phyloP scores from a whole-genome alignment of 129 eudicot species.

The Calendula officinalis region DNA sequence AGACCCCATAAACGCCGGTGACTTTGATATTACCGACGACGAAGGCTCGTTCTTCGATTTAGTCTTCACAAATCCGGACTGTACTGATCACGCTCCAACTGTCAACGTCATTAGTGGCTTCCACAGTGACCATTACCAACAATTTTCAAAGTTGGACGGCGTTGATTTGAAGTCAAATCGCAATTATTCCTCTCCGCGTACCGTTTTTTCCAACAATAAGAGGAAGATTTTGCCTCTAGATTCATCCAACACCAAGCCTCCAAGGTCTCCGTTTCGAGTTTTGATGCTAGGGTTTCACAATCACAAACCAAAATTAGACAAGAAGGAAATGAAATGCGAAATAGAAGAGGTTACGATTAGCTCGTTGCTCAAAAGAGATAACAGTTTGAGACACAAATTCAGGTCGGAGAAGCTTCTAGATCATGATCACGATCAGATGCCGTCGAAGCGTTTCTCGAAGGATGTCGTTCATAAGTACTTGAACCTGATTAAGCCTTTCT shows the following conservation, averaged over 20 bases:
- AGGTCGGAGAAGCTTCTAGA: slow-evolving; percentile 31
- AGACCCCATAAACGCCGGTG: slow-evolving; percentile 21
- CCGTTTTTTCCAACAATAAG: slow-evolving; percentile 28
- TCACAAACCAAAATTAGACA: slow-evolving; percentile 25
- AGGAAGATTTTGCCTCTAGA: slow-evolving; percentile 30
- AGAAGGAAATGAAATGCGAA: slow-evolving; percentile 38
- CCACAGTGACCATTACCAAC: slow-evolving; percentile 24
- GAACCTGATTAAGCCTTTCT: slow-evolving; percentile 59
- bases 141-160: slow-evolving; percentile 27
- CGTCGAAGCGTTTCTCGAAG: slow-evolving; percentile 36
- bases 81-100: slow-evolving; percentile 2
- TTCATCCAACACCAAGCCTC: slow-evolving; percentile 45
- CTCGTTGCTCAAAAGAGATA: slow-evolving; percentile 37
- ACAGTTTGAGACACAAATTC: slow-evolving; percentile 46
- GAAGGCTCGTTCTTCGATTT: slow-evolving; percentile 78
- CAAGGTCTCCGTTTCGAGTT: slow-evolving; percentile 45
- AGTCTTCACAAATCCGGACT: slow-evolving; percentile 39
- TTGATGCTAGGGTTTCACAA: slow-evolving; percentile 52
- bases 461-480: slow-evolving; percentile 48
- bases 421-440: slow-evolving; percentile 6
- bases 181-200: slow-evolving; percentile 25
- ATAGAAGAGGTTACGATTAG: slow-evolving; percentile 35
- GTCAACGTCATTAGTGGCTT: slow-evolving; percentile 29
- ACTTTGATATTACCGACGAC: slow-evolving; percentile 41
- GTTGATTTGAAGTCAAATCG: slow-evolving; percentile 24